Percentiles rank a stretch among this genome's conserved stretches.
Evolutionary conservation across 2,329 filamentous ascomycete species (phyloP).

Genomic region (Stagonosporopsis tanaceti): DNA sequence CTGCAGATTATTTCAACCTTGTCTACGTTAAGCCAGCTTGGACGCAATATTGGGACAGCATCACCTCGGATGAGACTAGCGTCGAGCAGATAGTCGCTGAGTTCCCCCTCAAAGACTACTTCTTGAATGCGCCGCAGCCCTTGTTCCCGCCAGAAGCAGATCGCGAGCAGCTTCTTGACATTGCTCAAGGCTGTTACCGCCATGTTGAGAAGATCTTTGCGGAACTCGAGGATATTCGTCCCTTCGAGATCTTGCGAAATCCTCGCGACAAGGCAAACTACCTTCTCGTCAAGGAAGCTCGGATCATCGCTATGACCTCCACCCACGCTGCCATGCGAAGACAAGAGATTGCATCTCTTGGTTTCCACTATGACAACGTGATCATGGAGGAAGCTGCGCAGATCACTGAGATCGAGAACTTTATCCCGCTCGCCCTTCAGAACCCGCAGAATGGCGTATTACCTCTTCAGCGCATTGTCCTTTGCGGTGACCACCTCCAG

Average conservation of each 20-base stretch:
- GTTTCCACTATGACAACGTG: conserved; percentile 97
- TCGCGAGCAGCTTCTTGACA: conserved; percentile 74
- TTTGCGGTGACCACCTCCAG: conserved; percentile 95
- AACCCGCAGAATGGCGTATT: conserved; percentile 76
- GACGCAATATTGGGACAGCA: conserved; percentile 79
- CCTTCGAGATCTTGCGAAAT: conserved; percentile 90
- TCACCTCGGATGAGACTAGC: conserved; percentile 64
- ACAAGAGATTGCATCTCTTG: conserved; percentile 87
- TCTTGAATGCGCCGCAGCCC: conserved; percentile 84
- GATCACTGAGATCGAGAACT: conserved; percentile 96
- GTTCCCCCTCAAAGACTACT: conserved; percentile 91
- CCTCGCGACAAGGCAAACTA: conserved; percentile 96
- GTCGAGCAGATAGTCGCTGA: conserved; percentile 70
- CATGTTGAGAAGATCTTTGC: conserved; percentile 92
- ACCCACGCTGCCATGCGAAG: conserved; percentile 96
- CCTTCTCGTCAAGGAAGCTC: conserved; percentile 91
- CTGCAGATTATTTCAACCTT: conserved; percentile 93
- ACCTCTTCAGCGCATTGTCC: conserved; percentile 83
- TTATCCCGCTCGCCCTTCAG: conserved; percentile 93
- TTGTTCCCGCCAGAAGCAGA: conserved; percentile 75
- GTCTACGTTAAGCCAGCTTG: conserved; percentile 91
- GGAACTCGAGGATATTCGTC: conserved; percentile 89
- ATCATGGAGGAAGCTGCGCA: conserved; percentile 99
- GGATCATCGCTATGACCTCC: conserved; percentile 97
- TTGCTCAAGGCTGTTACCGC: conserved; percentile 83